Evolutionary conservation across 2,329 filamentous ascomycete genomes (phyloP), one percentile per base, ranked within the genome.

Genomic region (Trichoderma sp.): DNA sequence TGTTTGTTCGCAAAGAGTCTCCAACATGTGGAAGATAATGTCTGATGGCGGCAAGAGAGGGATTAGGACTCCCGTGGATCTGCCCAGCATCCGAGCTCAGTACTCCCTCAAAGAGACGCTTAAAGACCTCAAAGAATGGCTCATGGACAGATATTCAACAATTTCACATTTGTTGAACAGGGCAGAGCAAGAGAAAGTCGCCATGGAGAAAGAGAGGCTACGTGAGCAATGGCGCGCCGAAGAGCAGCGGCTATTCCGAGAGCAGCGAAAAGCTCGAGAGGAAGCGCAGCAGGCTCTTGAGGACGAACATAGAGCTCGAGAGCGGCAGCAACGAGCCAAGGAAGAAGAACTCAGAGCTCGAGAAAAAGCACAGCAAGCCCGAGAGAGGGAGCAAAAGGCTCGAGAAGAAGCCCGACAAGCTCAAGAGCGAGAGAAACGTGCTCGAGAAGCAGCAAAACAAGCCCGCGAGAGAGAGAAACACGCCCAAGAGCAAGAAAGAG

Each of bases 1-100:
- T 53, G 71, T 83, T 65, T 79, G 78, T 65, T 77, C 77, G 56
- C 71, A 68, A 27, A 80, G 82, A 68, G 79, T 82, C 12, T 65
- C 73, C 6, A 33, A 77, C 2, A 76, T 81, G 18, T 71, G 50
- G 50, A 45, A 41, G 16, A 41, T 64, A 1, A 53, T 66, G 59
- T 68, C 75, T 16, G 35, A 53, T n/a, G 29, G 16, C 27, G 35
- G 33, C 24, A 24, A 63, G 29, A 53, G 27, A 33, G 29, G 18
- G 64, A 64, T 65, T 63, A 65, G 60, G 63, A 69, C 41, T 45
- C 53, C 53, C 29, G 29, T 65, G 18, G 29, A 74, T 12, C 18
- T 76, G 21, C 18, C 71, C 33, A 27, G 29, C 14, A 21, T 76
- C 33, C 66, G 74, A 53, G 35, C 24, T 7, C 18, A 38, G n/a